Conservation (phyloP, 345 rosid genomes). For the Nasturtium officinale region DNA sequence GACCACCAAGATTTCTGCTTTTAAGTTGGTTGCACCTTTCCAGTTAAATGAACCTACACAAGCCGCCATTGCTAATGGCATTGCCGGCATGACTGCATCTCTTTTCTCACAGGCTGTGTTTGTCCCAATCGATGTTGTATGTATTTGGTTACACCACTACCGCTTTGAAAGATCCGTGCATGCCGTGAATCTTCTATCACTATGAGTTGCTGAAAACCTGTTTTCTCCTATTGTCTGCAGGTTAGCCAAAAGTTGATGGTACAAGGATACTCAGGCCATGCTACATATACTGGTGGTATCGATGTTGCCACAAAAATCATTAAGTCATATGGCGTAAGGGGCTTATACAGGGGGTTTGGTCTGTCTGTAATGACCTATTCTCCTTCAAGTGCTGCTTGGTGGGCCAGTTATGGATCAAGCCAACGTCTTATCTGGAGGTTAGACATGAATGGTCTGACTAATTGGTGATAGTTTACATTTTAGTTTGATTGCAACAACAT, state of each 20-base stretch:
- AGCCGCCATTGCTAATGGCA: constrained; percentile 93
- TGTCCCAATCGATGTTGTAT: constrained; percentile 95
- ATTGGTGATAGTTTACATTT: not conserved
- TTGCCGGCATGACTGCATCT: constrained; percentile 93
- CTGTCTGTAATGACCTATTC: constrained; percentile 90
- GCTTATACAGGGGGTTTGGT: constrained; percentile 94
- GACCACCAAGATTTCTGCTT: constrained; percentile 81
- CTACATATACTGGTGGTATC: constrained; percentile 81
- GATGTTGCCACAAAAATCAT: constrained; percentile 87
- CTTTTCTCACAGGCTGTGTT: constrained; percentile 84
- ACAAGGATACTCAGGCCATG: constrained; percentile 94
- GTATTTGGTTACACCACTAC: constrained; percentile 23
- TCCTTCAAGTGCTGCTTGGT: constrained; percentile 99
- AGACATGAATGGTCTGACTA: constrained; percentile 27
- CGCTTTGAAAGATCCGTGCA: not conserved
- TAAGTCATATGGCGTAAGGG: constrained; percentile 77
- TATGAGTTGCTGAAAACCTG: constrained; percentile 4
- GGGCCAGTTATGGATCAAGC: constrained; percentile 98
- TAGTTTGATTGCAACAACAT: constrained; percentile 19
- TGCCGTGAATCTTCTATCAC: constrained; percentile 11
- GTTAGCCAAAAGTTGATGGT: constrained; percentile 98
- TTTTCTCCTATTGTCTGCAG: constrained; percentile 47
- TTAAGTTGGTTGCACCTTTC: constrained; percentile 66
- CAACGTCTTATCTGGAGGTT: constrained; percentile 97
- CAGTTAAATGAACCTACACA: constrained; percentile 72